Percentiles rank a stretch among this genome's conserved stretches.
phyloP scores from a whole-genome alignment of 2,329 filamentous ascomycete genomes.

The Stachybotrys chlorohalonatus region DNA sequence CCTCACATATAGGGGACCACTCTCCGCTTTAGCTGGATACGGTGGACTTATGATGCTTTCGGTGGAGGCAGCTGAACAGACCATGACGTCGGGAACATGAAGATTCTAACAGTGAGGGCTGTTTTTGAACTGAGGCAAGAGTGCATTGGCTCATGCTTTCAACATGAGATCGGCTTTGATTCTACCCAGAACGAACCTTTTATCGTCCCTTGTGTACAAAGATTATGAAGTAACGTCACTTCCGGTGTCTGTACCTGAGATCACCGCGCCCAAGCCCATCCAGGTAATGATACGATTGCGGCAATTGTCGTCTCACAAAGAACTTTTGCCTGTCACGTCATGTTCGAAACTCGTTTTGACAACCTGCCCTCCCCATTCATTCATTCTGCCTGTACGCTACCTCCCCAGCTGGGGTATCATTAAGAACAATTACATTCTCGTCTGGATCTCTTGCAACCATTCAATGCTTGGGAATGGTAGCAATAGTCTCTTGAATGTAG shows the following conservation, averaged over 20 bases:
- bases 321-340: background rate
- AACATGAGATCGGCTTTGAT: no score
- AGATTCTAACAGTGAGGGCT: no score
- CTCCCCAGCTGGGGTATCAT: conserved; percentile 3
- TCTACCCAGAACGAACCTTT: no score
- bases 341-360: background rate
- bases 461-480: background rate
- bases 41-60: background rate
- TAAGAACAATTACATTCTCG: conserved; percentile 1
- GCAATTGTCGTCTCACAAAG: background rate
- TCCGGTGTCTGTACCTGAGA: no score
- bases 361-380: background rate
- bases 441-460: background rate
- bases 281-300: no score
- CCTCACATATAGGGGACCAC: background rate
- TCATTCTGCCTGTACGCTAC: background rate
- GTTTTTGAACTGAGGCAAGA: no score
- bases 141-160: no score
- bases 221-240: no score
- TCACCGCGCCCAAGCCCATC: no score
- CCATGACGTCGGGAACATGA: no score
- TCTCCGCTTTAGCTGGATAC: background rate
- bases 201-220: no score
- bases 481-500: background rate
- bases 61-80: no score